Percentiles rank a stretch among this genome's conserved stretches.
phyloP scores from a whole-genome alignment of 176 grass and related monocot genomes.

The Avena sativa region DNA sequence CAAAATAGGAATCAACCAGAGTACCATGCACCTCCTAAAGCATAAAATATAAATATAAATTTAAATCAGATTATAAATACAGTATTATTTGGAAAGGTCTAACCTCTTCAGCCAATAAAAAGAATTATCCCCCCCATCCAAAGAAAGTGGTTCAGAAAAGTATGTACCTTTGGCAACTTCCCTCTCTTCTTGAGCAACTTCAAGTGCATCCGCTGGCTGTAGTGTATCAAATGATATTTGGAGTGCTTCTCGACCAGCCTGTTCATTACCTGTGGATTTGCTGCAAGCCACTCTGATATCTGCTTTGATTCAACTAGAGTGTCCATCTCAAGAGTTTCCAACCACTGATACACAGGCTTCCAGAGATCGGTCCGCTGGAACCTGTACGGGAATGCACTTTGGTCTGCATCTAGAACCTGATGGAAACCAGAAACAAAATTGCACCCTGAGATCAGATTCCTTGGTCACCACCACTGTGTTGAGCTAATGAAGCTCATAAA shows the following conservation, averaged over 20 bases:
- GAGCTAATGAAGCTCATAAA: conserved; percentile 9
- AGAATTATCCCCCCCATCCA: not conserved
- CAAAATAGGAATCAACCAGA: too few species aligned
- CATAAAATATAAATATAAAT: too few species aligned
- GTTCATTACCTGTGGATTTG: conserved; percentile 67
- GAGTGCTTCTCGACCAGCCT: conserved; percentile 90
- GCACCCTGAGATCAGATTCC: not conserved
- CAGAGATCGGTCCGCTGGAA: conserved; percentile 94
- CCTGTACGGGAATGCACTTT: conserved; percentile 81
- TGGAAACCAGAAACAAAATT: conserved; percentile 20
- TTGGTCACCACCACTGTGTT: not conserved
- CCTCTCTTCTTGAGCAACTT: conserved; percentile 94
- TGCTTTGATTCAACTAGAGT: conserved; percentile 69
- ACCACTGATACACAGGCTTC: conserved; percentile 88
- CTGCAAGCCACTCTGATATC: conserved; percentile 82
- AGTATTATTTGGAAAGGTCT: too few species aligned
- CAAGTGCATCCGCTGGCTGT: conserved; percentile 95
- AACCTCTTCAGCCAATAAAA: not conserved
- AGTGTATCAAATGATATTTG: conserved; percentile 94
- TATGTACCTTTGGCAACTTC: conserved; percentile 83
- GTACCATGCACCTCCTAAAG: too few species aligned
- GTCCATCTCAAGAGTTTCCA: conserved; percentile 84
- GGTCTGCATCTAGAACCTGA: conserved; percentile 68
- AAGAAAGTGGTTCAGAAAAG: conserved; percentile 31
- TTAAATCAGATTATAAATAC: too few species aligned